Conservation (phyloP, 805 yeast species). For the Schwanniomyces occidentalis region DNA sequence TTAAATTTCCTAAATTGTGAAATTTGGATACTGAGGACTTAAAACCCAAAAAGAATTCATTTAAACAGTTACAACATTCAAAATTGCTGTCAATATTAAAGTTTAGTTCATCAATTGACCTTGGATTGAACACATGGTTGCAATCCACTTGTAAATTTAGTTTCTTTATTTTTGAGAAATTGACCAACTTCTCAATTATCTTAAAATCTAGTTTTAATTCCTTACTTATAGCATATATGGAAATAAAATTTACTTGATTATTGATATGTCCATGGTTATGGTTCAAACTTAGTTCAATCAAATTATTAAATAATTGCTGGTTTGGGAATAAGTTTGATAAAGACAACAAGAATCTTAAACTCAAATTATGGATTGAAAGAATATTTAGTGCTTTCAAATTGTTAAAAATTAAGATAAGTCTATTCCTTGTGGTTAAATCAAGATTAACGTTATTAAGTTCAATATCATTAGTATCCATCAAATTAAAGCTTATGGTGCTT, state of each 20-base stretch:
- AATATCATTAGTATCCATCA: slow-evolving; percentile 7
- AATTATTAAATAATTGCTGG: slow-evolving; percentile 4
- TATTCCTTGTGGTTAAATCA: not conserved
- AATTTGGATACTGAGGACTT: not conserved
- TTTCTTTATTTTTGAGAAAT: slow-evolving; percentile 1
- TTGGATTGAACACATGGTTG: slow-evolving; percentile 6
- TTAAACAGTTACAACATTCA: slow-evolving; percentile 9
- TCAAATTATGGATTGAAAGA: slow-evolving; percentile 10
- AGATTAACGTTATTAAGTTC: slow-evolving; percentile 1
- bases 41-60: slow-evolving; percentile 5
- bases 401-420: not conserved
- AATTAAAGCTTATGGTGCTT: slow-evolving; percentile 4
- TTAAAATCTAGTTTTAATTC: slow-evolving; percentile 9
- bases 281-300: slow-evolving; percentile 7
- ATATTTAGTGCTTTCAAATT: slow-evolving; percentile 7
- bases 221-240: slow-evolving; percentile 6
- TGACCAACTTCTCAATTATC: slow-evolving; percentile 3
- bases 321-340: slow-evolving; percentile 2
- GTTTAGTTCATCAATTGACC: not conserved
- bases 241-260: slow-evolving; percentile 5
- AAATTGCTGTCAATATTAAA: slow-evolving; percentile 1
- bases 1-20: slow-evolving; percentile 1
- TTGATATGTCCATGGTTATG: slow-evolving; percentile 12
- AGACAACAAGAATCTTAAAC: slow-evolving; percentile 7
- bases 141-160: slow-evolving; percentile 11